These are phyloP conservation scores for Tritrichomonas musculus DNA, from an alignment of 208 protist genomes.

Conservation along the genomic window DNA sequence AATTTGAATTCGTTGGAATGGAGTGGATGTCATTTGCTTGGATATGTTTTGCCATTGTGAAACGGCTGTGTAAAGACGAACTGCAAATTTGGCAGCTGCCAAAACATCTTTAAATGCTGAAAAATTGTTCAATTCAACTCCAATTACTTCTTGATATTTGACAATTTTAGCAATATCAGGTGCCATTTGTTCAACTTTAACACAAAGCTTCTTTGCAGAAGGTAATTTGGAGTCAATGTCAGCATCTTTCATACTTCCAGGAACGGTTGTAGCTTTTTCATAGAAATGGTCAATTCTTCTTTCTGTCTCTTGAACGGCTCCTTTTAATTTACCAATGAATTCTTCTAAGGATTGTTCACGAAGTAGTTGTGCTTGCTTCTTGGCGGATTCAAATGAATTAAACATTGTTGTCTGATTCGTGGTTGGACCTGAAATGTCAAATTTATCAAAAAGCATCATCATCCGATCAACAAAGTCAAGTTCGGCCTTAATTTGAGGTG, in stretches of 20 bases:
- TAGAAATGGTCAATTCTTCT: not conserved
- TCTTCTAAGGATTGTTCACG: not conserved
- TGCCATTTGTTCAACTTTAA: not conserved
- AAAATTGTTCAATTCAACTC: not conserved
- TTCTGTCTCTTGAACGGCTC: not conserved
- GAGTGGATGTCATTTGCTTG: not conserved
- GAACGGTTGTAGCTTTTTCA: not conserved
- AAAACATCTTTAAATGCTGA: not conserved
- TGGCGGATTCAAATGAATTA: not conserved
- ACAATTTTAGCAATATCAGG: not conserved
- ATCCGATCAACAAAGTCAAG: not conserved
- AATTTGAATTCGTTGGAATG: not conserved
- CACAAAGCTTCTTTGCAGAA: not conserved
- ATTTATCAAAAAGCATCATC: not conserved
- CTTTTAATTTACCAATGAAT: not conserved
- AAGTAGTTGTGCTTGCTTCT: not conserved
- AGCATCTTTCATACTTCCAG: not conserved
- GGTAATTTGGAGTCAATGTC: not conserved
- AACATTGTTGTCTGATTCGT: not conserved
- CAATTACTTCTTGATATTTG: slow-evolving; percentile 13
- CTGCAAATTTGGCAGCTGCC: not conserved
- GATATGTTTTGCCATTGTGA: not conserved
- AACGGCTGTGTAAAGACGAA: not conserved
- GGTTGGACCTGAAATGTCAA: not conserved
- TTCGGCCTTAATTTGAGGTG: not conserved